These are phyloP conservation scores for Termitomyces sp. DNA, from an alignment of 768 basidiomycete species.

Conservation along the genomic window DNA sequence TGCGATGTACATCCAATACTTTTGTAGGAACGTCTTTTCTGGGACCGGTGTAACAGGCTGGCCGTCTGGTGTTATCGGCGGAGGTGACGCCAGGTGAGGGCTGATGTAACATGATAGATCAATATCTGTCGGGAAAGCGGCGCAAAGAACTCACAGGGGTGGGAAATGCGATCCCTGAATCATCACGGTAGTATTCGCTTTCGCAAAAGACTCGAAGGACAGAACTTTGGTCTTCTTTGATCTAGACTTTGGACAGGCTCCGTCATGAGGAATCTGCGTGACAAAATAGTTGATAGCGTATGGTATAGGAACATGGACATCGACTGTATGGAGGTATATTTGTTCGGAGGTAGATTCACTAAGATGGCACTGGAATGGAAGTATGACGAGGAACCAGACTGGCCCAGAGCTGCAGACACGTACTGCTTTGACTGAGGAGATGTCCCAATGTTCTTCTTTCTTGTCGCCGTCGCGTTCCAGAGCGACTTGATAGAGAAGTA, in stretches of 20 bases:
- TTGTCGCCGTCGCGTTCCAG: constrained; percentile 41
- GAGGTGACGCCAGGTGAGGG: constrained; percentile 63
- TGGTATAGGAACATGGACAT: constrained; percentile 36
- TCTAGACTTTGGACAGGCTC: constrained; percentile 47
- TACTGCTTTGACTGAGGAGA: constrained; percentile 60
- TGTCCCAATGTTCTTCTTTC: constrained; percentile 44
- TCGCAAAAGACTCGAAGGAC: constrained; percentile 26
- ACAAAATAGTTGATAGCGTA: constrained; percentile 72
- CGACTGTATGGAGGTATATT: constrained; percentile 49
- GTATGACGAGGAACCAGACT: constrained; percentile 7
- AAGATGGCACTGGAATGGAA: constrained; percentile 57
- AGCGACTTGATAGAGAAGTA: constrained; percentile 68
- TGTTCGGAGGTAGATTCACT: constrained; percentile 45
- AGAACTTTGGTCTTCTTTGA: constrained; percentile 16
- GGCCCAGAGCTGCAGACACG: constrained; percentile 17
- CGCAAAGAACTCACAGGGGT: constrained; percentile 44
- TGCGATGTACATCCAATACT: constrained; percentile 86
- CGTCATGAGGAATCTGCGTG: constrained; percentile 61
- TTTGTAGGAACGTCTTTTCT: constrained; percentile 80
- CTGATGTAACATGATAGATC: constrained; percentile 27
- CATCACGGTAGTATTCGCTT: constrained; percentile 48
- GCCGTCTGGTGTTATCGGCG: constrained; percentile 62
- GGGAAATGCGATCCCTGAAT: constrained; percentile 42
- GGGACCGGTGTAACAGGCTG: constrained; percentile 51
- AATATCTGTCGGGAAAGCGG: neutral